Evolutionary conservation across 768 basidiomycete species (phyloP), one percentile per base, ranked within the genome.

Genomic region (Pleurotus tuber-regium): DNA sequence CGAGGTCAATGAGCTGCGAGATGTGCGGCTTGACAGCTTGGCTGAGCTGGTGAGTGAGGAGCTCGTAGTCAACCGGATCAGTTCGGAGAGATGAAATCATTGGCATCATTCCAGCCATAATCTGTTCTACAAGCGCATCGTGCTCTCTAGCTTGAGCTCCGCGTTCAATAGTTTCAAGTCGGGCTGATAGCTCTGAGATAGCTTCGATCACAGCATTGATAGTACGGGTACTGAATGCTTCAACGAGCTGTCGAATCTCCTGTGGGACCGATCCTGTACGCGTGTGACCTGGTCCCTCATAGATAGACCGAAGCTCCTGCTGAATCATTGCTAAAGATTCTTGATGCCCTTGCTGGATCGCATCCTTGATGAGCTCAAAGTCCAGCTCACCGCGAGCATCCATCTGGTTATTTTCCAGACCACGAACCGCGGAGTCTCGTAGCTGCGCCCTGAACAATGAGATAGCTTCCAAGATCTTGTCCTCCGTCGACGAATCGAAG

Each of bases 11-110:
- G 53, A 93, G 82, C 58, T 93, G 89, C 1, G 89, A 82, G 21
- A 93, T 91, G 57, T 92, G 87, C 5, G 91, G 91, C 59, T 92
- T 92, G 61, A 93, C 91, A 0, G 91, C 87, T 65, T 93, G 87
- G 19, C 86, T 78, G 12, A 93, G 80, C 59, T 82, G 82, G 39
- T 72, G 74, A 2, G 91, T 93, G 52, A 93, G 70, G 57, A 77
- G 74, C 29, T 91, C 87, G 59, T 92, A 89, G 61, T 93, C 89
- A 42, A 93, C 74, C 10, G 82, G 72, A 48, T 89, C 88, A 23
- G 78, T 71, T 23, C 79, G 84, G 18, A 86, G 62, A 1, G 83
- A 73, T 3, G 72, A 66, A n/a, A 92, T 67, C 47, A 80, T 73
- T 0, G 91, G 89, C 4, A 73, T 65, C 30, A 92, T 67, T 8